Percentiles rank a stretch among this genome's conserved stretches.
Conservation (phyloP, 2,329 filamentous ascomycete species). For the Xylariaceae sp. region DNA sequence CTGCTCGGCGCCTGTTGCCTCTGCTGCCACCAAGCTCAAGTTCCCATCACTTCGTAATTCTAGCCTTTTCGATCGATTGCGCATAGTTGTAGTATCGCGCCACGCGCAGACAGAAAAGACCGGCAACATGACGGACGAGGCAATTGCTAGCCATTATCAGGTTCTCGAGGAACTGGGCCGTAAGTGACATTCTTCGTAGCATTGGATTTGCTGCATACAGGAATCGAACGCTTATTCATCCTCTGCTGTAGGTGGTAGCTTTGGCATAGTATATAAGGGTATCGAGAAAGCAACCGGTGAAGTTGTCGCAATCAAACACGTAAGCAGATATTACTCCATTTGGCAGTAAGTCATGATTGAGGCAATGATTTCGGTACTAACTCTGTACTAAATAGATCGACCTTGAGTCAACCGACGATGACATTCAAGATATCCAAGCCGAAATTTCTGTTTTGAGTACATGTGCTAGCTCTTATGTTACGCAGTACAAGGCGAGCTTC, state of each 20-base stretch:
- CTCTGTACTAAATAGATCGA: constrained; percentile 73
- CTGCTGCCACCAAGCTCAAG: constrained; percentile 23
- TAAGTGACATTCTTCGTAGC: constrained; percentile 57
- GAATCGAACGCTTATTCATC: constrained; percentile 11
- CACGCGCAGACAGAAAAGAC: neutral
- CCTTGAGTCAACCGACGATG: constrained; percentile 97
- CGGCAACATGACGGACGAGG: constrained; percentile 61
- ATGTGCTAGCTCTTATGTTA: constrained; percentile 91
- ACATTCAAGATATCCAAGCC: constrained; percentile 97
- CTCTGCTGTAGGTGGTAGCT: constrained; percentile 76
- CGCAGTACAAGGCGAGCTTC: constrained; percentile 95
- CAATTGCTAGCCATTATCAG: constrained; percentile 86
- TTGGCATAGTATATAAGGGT: constrained; percentile 96
- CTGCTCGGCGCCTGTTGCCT: constrained; percentile 9
- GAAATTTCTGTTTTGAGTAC: constrained; percentile 96
- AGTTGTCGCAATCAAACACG: constrained; percentile 95
- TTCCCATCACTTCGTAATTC: constrained; percentile 20
- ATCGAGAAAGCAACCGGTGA: constrained; percentile 91
- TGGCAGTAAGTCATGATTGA: neutral
- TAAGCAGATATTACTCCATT: constrained; percentile 50
- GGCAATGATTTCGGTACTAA: constrained; percentile 12
- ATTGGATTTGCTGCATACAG: neutral
- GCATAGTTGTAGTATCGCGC: neutral
- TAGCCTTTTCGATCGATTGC: constrained; percentile 1
- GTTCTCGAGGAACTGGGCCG: constrained; percentile 95